Conservation (phyloP, 768 basidiomycete species). For the Tephrocybe rancida region DNA sequence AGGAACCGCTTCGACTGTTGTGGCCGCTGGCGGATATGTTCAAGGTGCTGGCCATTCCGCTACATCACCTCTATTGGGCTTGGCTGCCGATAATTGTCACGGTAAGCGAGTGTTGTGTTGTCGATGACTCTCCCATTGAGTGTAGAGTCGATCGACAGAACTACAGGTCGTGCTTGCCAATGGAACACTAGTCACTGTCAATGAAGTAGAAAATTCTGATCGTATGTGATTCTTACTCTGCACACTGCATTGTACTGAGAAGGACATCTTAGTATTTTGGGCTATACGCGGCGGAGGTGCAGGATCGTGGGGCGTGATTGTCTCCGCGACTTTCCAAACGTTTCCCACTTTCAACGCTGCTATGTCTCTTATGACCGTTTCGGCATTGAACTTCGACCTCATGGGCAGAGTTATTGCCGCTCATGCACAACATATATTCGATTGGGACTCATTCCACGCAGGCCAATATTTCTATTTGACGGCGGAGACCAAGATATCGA, state of each 20-base stretch:
- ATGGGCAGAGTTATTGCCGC: slow-evolving; percentile 26
- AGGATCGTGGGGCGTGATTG: slow-evolving; percentile 40
- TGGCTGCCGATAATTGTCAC: slow-evolving; percentile 24
- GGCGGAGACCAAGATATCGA: neutral
- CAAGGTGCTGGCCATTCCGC: slow-evolving; percentile 36
- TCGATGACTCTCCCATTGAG: neutral
- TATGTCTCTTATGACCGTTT: slow-evolving; percentile 18
- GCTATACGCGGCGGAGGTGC: slow-evolving; percentile 28
- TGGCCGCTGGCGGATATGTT: slow-evolving; percentile 32
- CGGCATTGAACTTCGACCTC: slow-evolving; percentile 15
- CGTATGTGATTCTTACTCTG: slow-evolving; percentile 15
- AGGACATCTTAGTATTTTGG: slow-evolving; percentile 23
- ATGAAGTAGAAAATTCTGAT: slow-evolving; percentile 25
- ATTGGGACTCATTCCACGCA: slow-evolving; percentile 29
- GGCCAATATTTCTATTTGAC: slow-evolving; percentile 31
- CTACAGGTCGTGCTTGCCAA: slow-evolving; percentile 31
- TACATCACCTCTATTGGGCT: slow-evolving; percentile 25
- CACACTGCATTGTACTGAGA: neutral
- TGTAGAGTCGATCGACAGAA: slow-evolving; percentile 13
- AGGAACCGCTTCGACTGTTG: slow-evolving; percentile 28
- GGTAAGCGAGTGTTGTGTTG: slow-evolving; percentile 4
- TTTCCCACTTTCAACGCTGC: slow-evolving; percentile 34
- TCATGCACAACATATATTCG: slow-evolving; percentile 39
- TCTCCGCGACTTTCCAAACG: slow-evolving; percentile 34
- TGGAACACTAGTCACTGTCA: slow-evolving; percentile 26